A percentile compares a stretch with the other conserved stretches of the same genome.
Evolutionary conservation across 495 filamentous ascomycete genomes (phyloP).

Genomic region (Glonium stellatum): DNA sequence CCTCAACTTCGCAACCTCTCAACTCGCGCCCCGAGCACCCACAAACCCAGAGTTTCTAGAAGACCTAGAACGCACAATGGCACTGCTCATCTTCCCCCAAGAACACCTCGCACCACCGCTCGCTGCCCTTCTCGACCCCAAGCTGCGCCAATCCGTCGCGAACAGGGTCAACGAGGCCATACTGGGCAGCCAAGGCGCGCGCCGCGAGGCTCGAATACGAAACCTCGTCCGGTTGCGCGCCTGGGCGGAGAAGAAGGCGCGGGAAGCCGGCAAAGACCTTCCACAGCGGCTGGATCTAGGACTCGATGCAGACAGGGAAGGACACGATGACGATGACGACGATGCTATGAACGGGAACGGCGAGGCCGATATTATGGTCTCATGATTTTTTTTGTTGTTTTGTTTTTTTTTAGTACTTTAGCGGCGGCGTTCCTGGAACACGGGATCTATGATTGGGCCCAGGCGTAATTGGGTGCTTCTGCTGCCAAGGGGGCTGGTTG

Average conservation of each 20-base stretch:
- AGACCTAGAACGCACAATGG: constrained; percentile 88
- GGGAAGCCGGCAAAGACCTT: constrained; percentile 65
- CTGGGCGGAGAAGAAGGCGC: constrained; percentile 75
- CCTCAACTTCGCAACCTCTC: constrained; percentile 75
- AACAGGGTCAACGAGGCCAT: constrained; percentile 82
- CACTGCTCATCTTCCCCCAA: constrained; percentile 69
- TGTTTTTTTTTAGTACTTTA: too few species aligned
- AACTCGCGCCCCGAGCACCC: constrained; percentile 80
- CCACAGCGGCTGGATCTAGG: constrained; percentile 68
- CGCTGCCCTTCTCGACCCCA: constrained; percentile 66
- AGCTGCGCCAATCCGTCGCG: constrained; percentile 74
- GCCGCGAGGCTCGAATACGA: constrained; percentile 71
- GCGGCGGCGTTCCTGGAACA: too few species aligned
- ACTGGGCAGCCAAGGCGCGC: constrained; percentile 58
- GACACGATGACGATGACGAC: constrained; percentile 3
- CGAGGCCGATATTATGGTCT: constrained; percentile 7
- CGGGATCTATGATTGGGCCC: too few species aligned
- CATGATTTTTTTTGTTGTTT: too few species aligned
- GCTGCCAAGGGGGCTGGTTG: too few species aligned
- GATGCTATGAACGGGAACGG: constrained; percentile 7
- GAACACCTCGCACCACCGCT: constrained; percentile 71
- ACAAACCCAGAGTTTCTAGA: constrained; percentile 73
- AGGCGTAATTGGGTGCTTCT: too few species aligned
- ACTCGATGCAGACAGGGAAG: constrained; percentile 36
- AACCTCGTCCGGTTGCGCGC: constrained; percentile 71